Percentiles rank a stretch among this genome's conserved stretches.
Conservation (phyloP, 257 asterid genomes). For the Rhazya stricta region DNA sequence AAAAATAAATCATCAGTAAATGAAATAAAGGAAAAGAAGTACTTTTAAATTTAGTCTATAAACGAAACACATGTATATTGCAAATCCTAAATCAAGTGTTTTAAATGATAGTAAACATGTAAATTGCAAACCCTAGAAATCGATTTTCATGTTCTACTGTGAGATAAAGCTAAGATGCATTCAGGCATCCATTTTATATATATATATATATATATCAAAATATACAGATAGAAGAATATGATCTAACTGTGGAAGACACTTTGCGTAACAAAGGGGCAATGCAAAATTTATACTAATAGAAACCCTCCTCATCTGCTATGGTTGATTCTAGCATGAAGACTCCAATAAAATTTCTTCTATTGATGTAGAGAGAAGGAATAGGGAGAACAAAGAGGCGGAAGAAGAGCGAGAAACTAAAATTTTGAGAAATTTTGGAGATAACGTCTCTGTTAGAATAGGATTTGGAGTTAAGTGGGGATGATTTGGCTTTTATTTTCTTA, state of each 20-base stretch:
- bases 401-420: too few relatives aligned
- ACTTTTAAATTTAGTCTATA: neutral
- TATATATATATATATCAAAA: neutral
- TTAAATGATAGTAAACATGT: neutral
- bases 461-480: too few relatives aligned
- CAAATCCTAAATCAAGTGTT: neutral
- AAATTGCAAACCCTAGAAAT: constrained; percentile 20
- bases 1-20: neutral
- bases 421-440: too few relatives aligned
- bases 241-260: constrained; percentile 14
- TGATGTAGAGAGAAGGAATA: too few relatives aligned
- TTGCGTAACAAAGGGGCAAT: constrained; percentile 10
- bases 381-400: too few relatives aligned
- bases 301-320: too few relatives aligned
- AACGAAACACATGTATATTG: neutral
- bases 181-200: neutral
- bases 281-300: neutral
- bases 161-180: constrained; percentile 8
- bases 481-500: too few relatives aligned
- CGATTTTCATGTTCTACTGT: constrained; percentile 2
- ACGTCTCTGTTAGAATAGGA: too few relatives aligned
- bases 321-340: too few relatives aligned
- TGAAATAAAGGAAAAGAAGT: neutral
- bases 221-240: constrained; percentile 12
- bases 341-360: too few relatives aligned